Base-by-base conservation (phyloP, 1,284 basidiomycete species). In the Leucoagaricus sp. region DNA sequence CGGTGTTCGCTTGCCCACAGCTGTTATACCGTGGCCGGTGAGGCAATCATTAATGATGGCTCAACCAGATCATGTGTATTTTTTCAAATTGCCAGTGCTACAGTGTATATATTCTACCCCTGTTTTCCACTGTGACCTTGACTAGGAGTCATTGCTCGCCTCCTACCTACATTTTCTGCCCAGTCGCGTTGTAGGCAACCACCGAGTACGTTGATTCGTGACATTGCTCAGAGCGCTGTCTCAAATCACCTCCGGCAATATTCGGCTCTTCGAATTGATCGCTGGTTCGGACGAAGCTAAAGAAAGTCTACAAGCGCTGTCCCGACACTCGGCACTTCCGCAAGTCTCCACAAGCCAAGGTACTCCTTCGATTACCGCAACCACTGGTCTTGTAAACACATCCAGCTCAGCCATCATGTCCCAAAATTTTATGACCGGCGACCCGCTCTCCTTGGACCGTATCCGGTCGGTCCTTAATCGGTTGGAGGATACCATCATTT, bases 401-500 rank as follows among this genome's bases (percentile, higher is more conserved):
- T n/a, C 33, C 34, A 49, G 38, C 40, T 44, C 29, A 34, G 26
- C 49, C 51, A 55, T 88, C 82, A 79, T 85, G 61, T 85, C 85
- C 42, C 75, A 82, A 50, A 93, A 92, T 68, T 90, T 87, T 63
- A 85, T 86, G 68, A 75, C 84, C 58, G 79, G 78, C 29, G 86
- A 94, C 67, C 90, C 95, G 8, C 83, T 98, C 23, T 91, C 87
- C 23, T 78, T 97, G 25, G 89, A 94, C 55, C 81, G 86, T 57
- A 98, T 99, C 65, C 82, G 97, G 58, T 86, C 86, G 17, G 90
- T 94, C 53, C 81, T 99, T 15, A 87, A 84, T 62, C 84, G 97
- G 17, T 85, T 99, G 19, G 97, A 99, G 69, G 97, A 99, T 65
- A 99, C 96, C 19, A 99, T 99, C 76, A 97, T 98, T 69, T 99